Conservation (phyloP, 495 filamentous ascomycete genomes). For the Amphirosellinia nigrospora region DNA sequence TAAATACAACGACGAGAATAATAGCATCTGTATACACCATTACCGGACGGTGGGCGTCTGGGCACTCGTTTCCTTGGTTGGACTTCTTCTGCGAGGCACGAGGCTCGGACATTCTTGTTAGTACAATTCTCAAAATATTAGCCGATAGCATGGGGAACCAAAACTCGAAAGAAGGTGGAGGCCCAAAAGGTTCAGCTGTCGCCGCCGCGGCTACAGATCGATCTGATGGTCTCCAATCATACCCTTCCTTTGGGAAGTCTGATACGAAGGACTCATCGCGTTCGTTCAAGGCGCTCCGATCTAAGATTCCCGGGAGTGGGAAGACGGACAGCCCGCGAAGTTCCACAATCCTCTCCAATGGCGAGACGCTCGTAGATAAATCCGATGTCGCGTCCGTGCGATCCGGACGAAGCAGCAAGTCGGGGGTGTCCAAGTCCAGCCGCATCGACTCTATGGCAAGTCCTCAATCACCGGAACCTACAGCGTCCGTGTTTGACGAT, state of each 20-base stretch:
- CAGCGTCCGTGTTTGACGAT: slow-evolving; percentile 50
- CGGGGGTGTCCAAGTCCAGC: slow-evolving; percentile 49
- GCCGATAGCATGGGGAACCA: slow-evolving; percentile 81
- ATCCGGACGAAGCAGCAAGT: slow-evolving; percentile 65
- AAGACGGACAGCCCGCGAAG: slow-evolving; percentile 78
- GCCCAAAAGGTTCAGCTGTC: slow-evolving; percentile 45
- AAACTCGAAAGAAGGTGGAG: slow-evolving; percentile 76
- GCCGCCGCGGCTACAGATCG: slow-evolving; percentile 42
- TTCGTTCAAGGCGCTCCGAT: slow-evolving; percentile 79
- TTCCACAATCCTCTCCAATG: slow-evolving; percentile 69
- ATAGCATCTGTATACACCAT: slow-evolving; percentile 42
- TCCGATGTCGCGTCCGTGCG: slow-evolving; percentile 77
- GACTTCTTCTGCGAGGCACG: slow-evolving; percentile 24
- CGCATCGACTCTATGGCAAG: slow-evolving; percentile 44
- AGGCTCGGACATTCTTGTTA: slow-evolving; percentile 23
- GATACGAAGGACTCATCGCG: slow-evolving; percentile 95
- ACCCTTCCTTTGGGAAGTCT: slow-evolving; percentile 89
- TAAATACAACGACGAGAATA: slow-evolving; percentile 24
- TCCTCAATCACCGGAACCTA: slow-evolving; percentile 48
- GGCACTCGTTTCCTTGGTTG: slow-evolving; percentile 35
- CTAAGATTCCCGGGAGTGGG: slow-evolving; percentile 63
- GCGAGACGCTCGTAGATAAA: slow-evolving; percentile 65
- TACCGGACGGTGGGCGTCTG: slow-evolving; percentile 49
- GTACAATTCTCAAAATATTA: slow-evolving; percentile 21
- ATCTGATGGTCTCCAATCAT: slow-evolving; percentile 66